Conservation (phyloP, 495 filamentous ascomycete genomes). For the Immersiella caudata region DNA sequence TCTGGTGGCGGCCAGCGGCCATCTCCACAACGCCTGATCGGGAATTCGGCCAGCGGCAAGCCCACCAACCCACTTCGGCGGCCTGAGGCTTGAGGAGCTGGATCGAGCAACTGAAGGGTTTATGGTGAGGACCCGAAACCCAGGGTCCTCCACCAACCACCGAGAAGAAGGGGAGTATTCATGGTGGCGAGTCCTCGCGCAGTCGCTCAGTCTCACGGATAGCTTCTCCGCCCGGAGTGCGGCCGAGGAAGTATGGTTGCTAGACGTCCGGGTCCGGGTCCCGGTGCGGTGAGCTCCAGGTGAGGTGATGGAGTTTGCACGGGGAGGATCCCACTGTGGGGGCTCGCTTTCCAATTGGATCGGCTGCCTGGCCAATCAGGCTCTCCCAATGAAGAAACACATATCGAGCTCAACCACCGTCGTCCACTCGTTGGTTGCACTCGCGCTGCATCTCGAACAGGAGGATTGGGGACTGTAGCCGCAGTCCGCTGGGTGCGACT, state of each 20-base stretch:
- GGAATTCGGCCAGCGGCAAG: background rate
- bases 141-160: background rate
- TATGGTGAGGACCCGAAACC: background rate
- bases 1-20: constrained; percentile 7
- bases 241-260: background rate
- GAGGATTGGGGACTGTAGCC: background rate
- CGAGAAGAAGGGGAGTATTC: background rate
- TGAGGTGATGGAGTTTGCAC: background rate
- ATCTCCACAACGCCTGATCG: background rate
- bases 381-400: background rate
- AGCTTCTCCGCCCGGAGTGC: background rate
- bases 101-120: background rate
- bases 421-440: constrained; percentile 22
- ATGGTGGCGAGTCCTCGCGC: background rate
- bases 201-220: background rate
- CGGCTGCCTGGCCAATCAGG: constrained; percentile 15
- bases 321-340: background rate
- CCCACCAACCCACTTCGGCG: constrained; percentile 8
- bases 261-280: background rate
- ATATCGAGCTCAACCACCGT: constrained; percentile 1
- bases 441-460: constrained; percentile 7
- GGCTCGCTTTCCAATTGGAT: constrained; percentile 11
- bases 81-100: background rate
- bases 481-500: background rate
- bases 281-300: background rate